A percentile compares a stretch with the other conserved stretches of the same genome.
Evolutionary conservation across 1,139 yeast species (phyloP).

Genomic region (Scheffersomyces stambukii): DNA sequence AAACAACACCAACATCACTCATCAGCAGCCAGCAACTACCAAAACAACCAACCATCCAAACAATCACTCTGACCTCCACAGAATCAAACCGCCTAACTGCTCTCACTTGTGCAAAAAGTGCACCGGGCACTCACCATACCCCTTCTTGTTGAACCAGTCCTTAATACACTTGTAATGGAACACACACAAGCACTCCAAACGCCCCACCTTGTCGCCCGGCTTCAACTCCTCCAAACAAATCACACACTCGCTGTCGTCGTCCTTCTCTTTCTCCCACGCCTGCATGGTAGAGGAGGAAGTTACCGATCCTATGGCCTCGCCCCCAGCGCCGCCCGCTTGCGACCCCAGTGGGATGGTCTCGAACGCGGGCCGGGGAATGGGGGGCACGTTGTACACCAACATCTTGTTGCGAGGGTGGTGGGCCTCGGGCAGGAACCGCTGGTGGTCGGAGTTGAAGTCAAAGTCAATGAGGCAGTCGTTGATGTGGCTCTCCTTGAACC

Average conservation of each 20-base stretch:
- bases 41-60: too few relatives aligned
- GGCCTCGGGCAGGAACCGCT: conserved; percentile 28
- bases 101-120: conserved; percentile 47
- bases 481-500: conserved; percentile 62
- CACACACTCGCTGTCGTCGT: conserved; percentile 79
- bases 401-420: conserved; percentile 66
- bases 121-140: conserved; percentile 83
- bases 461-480: conserved; percentile 62
- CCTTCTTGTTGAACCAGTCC: conserved; percentile 85
- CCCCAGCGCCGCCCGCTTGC: conserved; percentile 1
- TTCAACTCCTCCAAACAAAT: conserved; percentile 86
- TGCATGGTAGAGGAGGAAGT: conserved; percentile 13
- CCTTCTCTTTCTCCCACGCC: conserved; percentile 36
- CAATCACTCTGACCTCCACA: too few relatives aligned
- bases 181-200: conserved; percentile 90
- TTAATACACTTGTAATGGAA: conserved; percentile 88
- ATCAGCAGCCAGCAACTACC: too few relatives aligned
- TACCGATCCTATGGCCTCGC: conserved; percentile 7
- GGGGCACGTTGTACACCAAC: conserved; percentile 74
- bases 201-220: conserved; percentile 85
- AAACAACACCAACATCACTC: too few relatives aligned
- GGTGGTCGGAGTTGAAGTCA: conserved; percentile 64
- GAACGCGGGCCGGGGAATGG: conserved; percentile 44
- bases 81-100: too few relatives aligned
- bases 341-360: conserved; percentile 26